phyloP scores from a whole-genome alignment of 108 stramenopile species.

The Pseudonitzschia pungens region DNA sequence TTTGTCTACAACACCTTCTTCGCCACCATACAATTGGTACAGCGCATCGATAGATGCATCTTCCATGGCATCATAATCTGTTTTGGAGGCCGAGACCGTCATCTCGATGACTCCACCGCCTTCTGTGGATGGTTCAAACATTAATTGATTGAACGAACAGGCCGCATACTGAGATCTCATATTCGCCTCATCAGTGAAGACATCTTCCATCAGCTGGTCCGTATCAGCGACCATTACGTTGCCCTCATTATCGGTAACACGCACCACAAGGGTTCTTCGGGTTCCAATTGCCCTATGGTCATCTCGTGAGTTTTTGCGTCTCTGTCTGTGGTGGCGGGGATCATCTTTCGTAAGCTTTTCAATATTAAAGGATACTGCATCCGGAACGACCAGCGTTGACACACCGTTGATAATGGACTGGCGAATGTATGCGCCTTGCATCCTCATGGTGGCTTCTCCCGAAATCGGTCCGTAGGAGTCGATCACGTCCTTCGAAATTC shows the following conservation, averaged over 20 bases:
- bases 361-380: too few species aligned
- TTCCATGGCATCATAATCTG: neutral
- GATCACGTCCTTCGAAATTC: too few species aligned
- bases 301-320: too few species aligned
- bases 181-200: constrained; percentile 28
- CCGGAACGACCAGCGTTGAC: too few species aligned
- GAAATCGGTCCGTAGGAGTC: too few species aligned
- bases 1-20: neutral
- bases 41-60: neutral
- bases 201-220: neutral
- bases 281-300: too few species aligned
- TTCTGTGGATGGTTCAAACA: neutral
- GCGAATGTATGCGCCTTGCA: too few species aligned
- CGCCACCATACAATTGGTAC: neutral
- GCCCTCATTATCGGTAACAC: neutral
- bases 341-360: too few species aligned
- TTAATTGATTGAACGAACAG: constrained; percentile 37
- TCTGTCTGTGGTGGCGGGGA: too few species aligned
- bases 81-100: neutral
- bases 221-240: too few species aligned
- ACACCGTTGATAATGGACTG: too few species aligned
- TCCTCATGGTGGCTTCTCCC: too few species aligned
- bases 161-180: constrained; percentile 37
- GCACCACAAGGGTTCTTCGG: neutral
- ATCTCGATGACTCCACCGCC: neutral